Evolutionary conservation across 2,329 filamentous ascomycete species (phyloP), one percentile per base, ranked within the genome.

Genomic region (Cercospora sojina): DNA sequence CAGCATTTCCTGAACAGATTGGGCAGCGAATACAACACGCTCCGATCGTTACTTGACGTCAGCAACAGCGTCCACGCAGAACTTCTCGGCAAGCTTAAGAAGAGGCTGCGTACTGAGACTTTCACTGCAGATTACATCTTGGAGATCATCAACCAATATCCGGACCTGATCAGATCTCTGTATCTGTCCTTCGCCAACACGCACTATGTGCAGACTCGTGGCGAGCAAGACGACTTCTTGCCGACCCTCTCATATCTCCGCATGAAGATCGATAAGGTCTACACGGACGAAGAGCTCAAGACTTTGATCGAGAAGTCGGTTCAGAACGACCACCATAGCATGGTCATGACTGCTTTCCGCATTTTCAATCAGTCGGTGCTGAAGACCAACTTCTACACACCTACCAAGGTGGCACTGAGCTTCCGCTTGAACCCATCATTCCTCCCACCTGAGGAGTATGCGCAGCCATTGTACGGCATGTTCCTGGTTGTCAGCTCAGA

Each of bases 121-220:
- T 99, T 99, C 79, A 99, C 95, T 0, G 91, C 95, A 4, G 94
- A 97, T 76, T 99, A 99, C 82, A 98, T 99, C 73, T 88, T 94
- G 29, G 94, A 99, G 81, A 98, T 99, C 78, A 97, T 99, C 80
- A 89, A 90, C 77, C 90, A 90, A 59, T 95, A 98, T 78, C 94
- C 95, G 0, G 87, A 89, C 32, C 86, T 99, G 25, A 90, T 99
- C 64, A 90, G 94, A 71, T 88, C 90, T 25, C 83, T 98, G 63
- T 99, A 99, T 79, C 86, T 97, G 56, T 90, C 92, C 0, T 99
- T 99, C 79, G 95, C 95, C 68, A 92, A 87, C 76, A 88, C 92
- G 2, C 95, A 99, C 80, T 91, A 90, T 72, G 87, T 90, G 23
- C 87, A 90, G 76, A 88, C 86, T 25, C 81, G 86, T 59, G 87